A percentile compares a stretch with the other conserved stretches of the same genome.
phyloP scores from a whole-genome alignment of 73 alveolate species.

The Paramecium primaurelia region DNA sequence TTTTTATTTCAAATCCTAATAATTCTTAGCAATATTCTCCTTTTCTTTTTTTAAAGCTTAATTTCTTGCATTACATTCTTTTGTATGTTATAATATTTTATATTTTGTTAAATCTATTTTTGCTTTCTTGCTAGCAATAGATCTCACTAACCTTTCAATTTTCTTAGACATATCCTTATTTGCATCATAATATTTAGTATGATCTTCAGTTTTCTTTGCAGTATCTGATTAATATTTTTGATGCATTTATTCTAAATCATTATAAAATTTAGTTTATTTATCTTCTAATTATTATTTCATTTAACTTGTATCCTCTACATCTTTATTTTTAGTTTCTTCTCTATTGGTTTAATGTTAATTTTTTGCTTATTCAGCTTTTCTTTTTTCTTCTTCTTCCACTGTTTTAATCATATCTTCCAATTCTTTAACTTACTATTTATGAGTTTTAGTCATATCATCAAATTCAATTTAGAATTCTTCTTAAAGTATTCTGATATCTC shows the following conservation, averaged over 20 bases:
- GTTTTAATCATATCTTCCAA: conserved; percentile 93
- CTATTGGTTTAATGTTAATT: conserved; percentile 86
- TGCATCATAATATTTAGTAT: conserved; percentile 74
- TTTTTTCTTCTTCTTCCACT: conserved; percentile 92
- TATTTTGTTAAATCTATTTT: conserved; percentile 80
- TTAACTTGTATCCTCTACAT: conserved; percentile 73
- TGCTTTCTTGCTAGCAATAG: conserved; percentile 79
- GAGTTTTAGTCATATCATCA: conserved; percentile 87
- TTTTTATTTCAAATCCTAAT: conserved; percentile 90
- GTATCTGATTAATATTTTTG: conserved; percentile 84
- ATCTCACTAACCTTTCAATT: conserved; percentile 79
- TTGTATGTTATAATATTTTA: conserved; percentile 86
- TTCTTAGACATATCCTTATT: conserved; percentile 77
- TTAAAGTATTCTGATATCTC: conserved; percentile 87
- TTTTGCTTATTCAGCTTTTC: conserved; percentile 83
- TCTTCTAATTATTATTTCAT: conserved; percentile 80
- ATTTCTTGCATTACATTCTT: conserved; percentile 96
- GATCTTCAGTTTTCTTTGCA: conserved; percentile 84
- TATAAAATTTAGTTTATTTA: conserved; percentile 74
- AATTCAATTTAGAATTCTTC: conserved; percentile 91
- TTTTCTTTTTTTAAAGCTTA: conserved; percentile 87
- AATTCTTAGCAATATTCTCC: conserved; percentile 88
- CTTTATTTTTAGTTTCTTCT: conserved; percentile 82
- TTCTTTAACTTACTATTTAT: conserved; percentile 91
- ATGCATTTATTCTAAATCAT: conserved; percentile 78